Evolutionary conservation across 139 green algal species (phyloP).

Genomic region (Trebouxia sp.): DNA sequence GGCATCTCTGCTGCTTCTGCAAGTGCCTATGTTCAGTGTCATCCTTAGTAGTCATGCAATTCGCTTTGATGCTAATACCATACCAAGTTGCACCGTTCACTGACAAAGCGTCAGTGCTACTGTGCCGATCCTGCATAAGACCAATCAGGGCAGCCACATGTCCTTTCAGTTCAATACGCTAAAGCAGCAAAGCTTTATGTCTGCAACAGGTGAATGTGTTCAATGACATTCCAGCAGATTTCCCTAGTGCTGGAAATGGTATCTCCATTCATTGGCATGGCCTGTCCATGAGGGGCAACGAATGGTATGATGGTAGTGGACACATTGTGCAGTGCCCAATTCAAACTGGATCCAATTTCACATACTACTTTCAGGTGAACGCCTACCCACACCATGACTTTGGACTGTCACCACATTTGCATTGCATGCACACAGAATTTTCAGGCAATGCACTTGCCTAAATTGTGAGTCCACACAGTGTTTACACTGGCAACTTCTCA

Average conservation of each 20-base stretch:
- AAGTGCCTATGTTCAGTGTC: too few species aligned
- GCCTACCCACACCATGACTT: too few species aligned
- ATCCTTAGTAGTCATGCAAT: not conserved
- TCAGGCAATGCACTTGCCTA: too few species aligned
- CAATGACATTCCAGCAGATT: slow-evolving; percentile 46
- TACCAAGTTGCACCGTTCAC: too few species aligned
- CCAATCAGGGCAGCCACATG: not conserved
- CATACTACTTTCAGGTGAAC: slow-evolving; percentile 35
- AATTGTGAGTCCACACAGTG: too few species aligned
- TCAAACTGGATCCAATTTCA: slow-evolving; percentile 33
- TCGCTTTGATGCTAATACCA: too few species aligned
- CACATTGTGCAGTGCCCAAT: slow-evolving; percentile 58
- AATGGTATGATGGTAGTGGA: slow-evolving; percentile 39
- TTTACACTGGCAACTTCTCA: too few species aligned
- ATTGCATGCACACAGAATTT: too few species aligned
- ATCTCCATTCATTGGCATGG: slow-evolving; percentile 64
- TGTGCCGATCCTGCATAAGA: not conserved
- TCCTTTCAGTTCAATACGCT: not conserved
- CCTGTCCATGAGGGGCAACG: slow-evolving; percentile 39
- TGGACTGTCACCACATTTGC: too few species aligned
- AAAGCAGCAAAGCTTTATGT: not conserved
- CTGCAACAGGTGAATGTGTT: slow-evolving; percentile 43
- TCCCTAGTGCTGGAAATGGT: slow-evolving; percentile 40
- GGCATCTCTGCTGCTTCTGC: too few species aligned
- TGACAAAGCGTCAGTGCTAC: too few species aligned